Evolutionary conservation across 73 alveolate species (phyloP), one percentile per base, ranked within the genome.

Genomic region (Breviolum minutum): DNA sequence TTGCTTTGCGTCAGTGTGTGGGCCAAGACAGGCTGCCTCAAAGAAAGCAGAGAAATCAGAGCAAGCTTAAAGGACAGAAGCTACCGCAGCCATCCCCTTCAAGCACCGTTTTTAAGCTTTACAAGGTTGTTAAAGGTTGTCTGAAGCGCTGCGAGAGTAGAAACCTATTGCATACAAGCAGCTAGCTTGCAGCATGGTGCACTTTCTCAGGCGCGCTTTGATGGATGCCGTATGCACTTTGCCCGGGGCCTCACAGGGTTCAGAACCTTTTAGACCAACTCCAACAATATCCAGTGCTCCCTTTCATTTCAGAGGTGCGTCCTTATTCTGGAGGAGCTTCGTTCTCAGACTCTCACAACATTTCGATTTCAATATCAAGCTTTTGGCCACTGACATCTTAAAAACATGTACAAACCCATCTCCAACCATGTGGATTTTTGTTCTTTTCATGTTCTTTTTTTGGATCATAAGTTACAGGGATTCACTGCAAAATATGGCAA

Each of bases 201-300:
- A 29, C 17, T 12, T 40, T 6, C 16, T 16, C 63, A 84, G 93
- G 94, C 94, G 5, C 79, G 94, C 27, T 86, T 86, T 63, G 79
- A 86, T 63, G 94, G 94, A 29, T 61, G 79, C 16, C 63, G 94
- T 0, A 63, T 86, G 94, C 94, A 86, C 27, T 86, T 86, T 24
- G 94, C 71, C 32, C 26, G 91, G 13, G 70, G 71, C 91, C 91
- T 54, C 14, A 54, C 48, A 73, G 68, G 16, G n/a, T 14, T 22
- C 32, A 73, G 83, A 73, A 14, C 12, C 16, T 24, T 27, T 24
- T 9, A 14, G 14, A 9, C 71, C 19, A 19, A 40, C 30, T 7
- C 40, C 87, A 11, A 26, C 64, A 13, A 12, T 26, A 17, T 17
- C 63, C 71, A 48, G 70, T 27, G n/a, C 0, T 19, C 48, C n/a